A percentile compares a stretch with the other conserved stretches of the same genome.
These are phyloP conservation scores for Leishmania amazonensis DNA, from an alignment of 208 protist genomes.

Conservation along the genomic window DNA sequence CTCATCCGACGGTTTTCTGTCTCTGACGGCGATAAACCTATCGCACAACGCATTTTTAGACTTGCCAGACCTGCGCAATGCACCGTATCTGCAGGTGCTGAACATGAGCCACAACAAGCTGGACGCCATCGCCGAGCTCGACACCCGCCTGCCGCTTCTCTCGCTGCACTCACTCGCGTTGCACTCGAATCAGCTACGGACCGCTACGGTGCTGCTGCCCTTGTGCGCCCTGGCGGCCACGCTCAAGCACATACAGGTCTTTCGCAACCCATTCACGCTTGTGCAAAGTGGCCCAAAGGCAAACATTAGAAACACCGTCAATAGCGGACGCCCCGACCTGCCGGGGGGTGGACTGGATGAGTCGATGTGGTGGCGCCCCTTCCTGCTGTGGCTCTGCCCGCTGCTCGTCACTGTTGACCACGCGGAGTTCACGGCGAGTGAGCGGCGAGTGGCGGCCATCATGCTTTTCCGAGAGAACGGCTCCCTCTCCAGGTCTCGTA, in stretches of 20 bases:
- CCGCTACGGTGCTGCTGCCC: slow-evolving; percentile 42
- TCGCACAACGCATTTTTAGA: slow-evolving; percentile 82
- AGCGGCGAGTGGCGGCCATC: slow-evolving; percentile 44
- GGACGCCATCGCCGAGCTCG: slow-evolving; percentile 60
- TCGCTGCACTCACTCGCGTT: slow-evolving; percentile 55
- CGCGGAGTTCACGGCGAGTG: slow-evolving; percentile 38
- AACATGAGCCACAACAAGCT: slow-evolving; percentile 78
- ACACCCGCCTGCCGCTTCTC: slow-evolving; percentile 60
- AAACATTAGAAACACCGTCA: not conserved
- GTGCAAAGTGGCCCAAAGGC: not conserved
- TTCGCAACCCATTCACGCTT: slow-evolving; percentile 62
- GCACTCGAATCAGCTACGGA: slow-evolving; percentile 46
- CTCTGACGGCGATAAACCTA: slow-evolving; percentile 60
- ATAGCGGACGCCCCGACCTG: not conserved
- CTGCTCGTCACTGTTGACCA: slow-evolving; percentile 57
- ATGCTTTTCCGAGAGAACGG: slow-evolving; percentile 67
- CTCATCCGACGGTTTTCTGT: slow-evolving; percentile 7
- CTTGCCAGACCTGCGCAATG: slow-evolving; percentile 73
- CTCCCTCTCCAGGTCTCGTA: slow-evolving; percentile 35
- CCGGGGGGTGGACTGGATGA: slow-evolving; percentile 2
- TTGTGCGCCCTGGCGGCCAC: slow-evolving; percentile 67
- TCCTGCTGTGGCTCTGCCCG: slow-evolving; percentile 73
- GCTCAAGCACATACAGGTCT: slow-evolving; percentile 52
- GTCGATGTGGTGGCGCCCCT: slow-evolving; percentile 61
- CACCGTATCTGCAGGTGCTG: slow-evolving; percentile 63